Base-by-base conservation (phyloP, 768 basidiomycete species). In the Dioszegia aurantiaca region DNA sequence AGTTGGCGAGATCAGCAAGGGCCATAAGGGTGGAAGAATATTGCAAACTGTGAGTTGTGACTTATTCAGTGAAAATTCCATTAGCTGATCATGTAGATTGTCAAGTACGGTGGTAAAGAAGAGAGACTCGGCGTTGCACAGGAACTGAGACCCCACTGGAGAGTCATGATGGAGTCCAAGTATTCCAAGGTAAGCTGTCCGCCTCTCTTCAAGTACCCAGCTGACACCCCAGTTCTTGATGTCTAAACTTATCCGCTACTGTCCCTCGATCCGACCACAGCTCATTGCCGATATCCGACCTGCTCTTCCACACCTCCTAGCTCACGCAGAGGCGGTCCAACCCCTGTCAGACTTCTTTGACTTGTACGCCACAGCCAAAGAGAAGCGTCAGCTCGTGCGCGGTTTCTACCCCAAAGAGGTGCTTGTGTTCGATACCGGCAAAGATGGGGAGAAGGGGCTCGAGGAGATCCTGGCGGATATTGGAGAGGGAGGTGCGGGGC, bases 341-440 rank as follows among this genome's bases (percentile, higher is more conserved):
- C 86, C 90, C 8, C 80, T 97, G 11, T 87, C 90, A 1, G 91
- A 94, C 68, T 83, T 90, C 0, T 97, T 87, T 68, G 91, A 93
- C 71, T 82, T 93, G 0, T 88, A 90, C 68, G 83, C 87, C 6
- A 90, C 90, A 49, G 85, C 89, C 1, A 88, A 88, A 63, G 90
- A 94, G 67, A 84, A 89, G 19, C 82, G 86, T 0, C 79, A 90
- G 21, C 80, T 97, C 4, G 79, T 94, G 5, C 84, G 87, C 17
- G 89, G 91, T 60, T 90, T 95, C 62, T 97, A 91, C 64, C 92
- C 92, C 14, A 89, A 88, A 73, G 92, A 97, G 74, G 86, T 85
- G 0, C 79, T 82, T 2, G 77, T 97, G 28, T 90, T 94, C 76
- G 77, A 73, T 33, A 65, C 62, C 1, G 67, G 53, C 26, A 71